Base-by-base conservation (phyloP, 148 eudicot genomes). In the Rhododendron henanense region DNA sequence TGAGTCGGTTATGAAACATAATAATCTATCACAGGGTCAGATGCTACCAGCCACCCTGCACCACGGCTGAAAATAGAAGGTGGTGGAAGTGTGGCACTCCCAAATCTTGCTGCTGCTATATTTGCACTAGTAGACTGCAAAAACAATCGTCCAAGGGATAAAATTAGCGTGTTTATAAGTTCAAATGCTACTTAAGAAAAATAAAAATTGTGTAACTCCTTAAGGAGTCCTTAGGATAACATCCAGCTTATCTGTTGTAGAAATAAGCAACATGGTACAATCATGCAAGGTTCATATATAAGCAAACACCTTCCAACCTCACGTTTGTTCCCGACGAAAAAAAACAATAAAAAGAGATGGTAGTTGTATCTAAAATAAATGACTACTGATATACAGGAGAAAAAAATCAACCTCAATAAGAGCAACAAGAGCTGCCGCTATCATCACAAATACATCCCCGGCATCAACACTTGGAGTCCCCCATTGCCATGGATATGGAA, bases 401-500 rank as follows among this genome's bases (percentile, higher is more conserved):
- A 87, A 6, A 45, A 51, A 69, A 85, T 86, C 4, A 50, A 96
- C 99, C 99, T 96, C 99, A 79, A 96, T 81, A 69, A 96, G 89
- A 67, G 97, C 90, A 81, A 96, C 96, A 51, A 96, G 90, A 86
- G 96, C 92, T 50, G 99, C 99, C 50, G 97, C 98, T 84, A 90
- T 71, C 94, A 94, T 90, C 50, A 96, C 93, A 61, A 95, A 79
- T 69, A 91, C 93, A 86, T 96, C 93, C 37, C 92, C 95, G 3
- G 88, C 92, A 87, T 94, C 84, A 81, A 93, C 74, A 76, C 88
- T 90, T 50, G 99, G 99, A 39, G 90, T 88, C 81, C 99, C 99
- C 98, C 98, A 96, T 90, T 96, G 98, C 88, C 93, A 95, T 14
- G 99, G 99, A 88, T 96, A 95, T 79, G 99, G 99, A 81, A 96